Base-by-base conservation (phyloP, 306 rosid genomes). In the Cucurbita pepo region DNA sequence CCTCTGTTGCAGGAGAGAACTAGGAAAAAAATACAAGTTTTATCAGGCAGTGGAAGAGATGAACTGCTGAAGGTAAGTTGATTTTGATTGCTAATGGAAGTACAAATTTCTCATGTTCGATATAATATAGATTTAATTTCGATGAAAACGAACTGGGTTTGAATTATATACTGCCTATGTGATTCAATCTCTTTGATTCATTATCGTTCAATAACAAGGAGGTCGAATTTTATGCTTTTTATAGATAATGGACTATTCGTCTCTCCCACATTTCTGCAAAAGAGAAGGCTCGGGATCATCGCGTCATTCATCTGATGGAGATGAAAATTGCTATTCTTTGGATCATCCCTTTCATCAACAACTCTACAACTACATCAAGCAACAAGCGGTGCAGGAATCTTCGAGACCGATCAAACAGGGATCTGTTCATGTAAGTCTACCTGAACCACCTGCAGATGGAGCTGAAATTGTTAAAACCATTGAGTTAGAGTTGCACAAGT, bases 1-100 rank as follows among this genome's bases (percentile, higher is more conserved):
- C 98, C 98, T 69, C 96, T 94, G 74, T 83, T 94, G 81, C 98
- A 94, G 83, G 98, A 94, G 81, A 89, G 97, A 77, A 94, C 98
- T 9, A 87, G 95, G 78, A 90, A 77, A 85, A 90, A 90, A 71
- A 80, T 90, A 78, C 97, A 94, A 79, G 96, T 94, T 73, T 75
- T 94, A 78, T 81, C 82, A 19, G 98, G 97, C 65, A 78, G 81
- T 78, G 98, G 98, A 44, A 84, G 85, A 80, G 97, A 94, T 77
- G 98, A 94, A 80, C 82, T 94, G 69, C 79, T 94, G 82, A 85
- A 94, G 90, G 98, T 88, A 81, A 65, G 41, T 37, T 40, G 48
- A 21, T 14, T 37, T 40, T 53, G 6, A 15, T 61, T n/a, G n/a
- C n/a, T n/a, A n/a, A n/a, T n/a, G n/a, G n/a, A n/a, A n/a, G n/a